Conservation (phyloP, 164 flowering plant genomes). For the Aristolochia fimbriata region DNA sequence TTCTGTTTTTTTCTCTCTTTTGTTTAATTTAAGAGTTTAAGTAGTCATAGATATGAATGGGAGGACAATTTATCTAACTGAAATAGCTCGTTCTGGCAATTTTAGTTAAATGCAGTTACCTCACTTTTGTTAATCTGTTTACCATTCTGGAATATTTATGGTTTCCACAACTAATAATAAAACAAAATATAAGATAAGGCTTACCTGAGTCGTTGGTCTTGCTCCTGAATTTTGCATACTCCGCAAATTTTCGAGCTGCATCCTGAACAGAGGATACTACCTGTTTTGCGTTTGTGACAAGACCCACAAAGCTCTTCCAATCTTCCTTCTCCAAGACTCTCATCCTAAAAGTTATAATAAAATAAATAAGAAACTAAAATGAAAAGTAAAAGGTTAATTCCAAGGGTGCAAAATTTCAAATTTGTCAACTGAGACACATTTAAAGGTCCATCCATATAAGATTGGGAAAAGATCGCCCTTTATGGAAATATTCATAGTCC, state of each 20-base stretch:
- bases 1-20: no score
- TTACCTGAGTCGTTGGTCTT: conserved; percentile 39
- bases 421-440: background rate
- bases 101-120: no score
- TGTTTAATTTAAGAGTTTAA: no score
- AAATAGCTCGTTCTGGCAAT: no score
- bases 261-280: conserved; percentile 85
- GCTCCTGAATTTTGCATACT: conserved; percentile 62
- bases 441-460: no score
- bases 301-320: conserved; percentile 57
- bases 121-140: no score
- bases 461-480: no score
- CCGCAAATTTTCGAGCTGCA: conserved; percentile 66
- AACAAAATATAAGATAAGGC: background rate
- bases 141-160: no score
- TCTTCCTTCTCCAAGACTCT: conserved; percentile 69
- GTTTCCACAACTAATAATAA: no score
- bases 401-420: background rate
- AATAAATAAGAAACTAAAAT: background rate
- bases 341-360: conserved; percentile 32
- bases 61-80: no score
- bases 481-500: no score
- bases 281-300: conserved; percentile 88
- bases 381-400: background rate
- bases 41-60: no score